Base-by-base conservation (phyloP, 2,329 filamentous ascomycete genomes). In the Laburnicola sp. region DNA sequence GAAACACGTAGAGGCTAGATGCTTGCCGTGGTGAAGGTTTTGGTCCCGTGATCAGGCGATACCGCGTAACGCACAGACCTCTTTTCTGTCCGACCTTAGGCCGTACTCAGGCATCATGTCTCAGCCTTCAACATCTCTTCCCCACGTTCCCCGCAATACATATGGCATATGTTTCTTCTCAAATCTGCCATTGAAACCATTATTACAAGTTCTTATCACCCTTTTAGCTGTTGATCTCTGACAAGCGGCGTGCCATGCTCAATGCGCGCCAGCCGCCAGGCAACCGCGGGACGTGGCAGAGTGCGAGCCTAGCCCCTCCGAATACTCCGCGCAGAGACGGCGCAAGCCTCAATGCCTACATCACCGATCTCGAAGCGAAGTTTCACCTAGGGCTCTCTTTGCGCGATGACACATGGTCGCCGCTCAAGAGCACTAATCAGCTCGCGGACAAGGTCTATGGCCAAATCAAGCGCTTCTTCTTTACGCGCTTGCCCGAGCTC, bases 41-140 rank as follows among this genome's bases (percentile, higher is more conserved):
- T 34, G 36, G 44, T 44, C 64, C 43, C 55, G 63, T 66, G 65
- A 64, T 44, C 43, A 32, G 62, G 65, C 50, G 64, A 48, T 22
- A 31, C 21, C 54, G 58, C 47, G 54, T 54, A 44, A 34, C 40
- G 58, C 60, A 60, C 60, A 50, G 57, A 45, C 53, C 50, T 48
- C 7, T 16, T 28, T 28, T 28, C 21, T 8, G 25, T 7, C 30
- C 25, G 9, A 4, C 34, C 27, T 10, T 50, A 45, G 46, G 61
- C 61, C 61, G 16, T 16, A 16, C 16, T 64, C 45, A 65, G 64
- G 64, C 59, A 65, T 41, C 45, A 31, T 54, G 48, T 51, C 56
- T 57, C 55, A 58, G 46, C 54, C 55, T 57, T 54, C 40, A 43
- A 31, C 22, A 31, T 8, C 35, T 38, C 41, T 28, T 16, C 37